Percentiles rank a stretch among this genome's conserved stretches.
Conservation (phyloP, 176 grass and related monocot genomes). For the Oropetium thomaeum region DNA sequence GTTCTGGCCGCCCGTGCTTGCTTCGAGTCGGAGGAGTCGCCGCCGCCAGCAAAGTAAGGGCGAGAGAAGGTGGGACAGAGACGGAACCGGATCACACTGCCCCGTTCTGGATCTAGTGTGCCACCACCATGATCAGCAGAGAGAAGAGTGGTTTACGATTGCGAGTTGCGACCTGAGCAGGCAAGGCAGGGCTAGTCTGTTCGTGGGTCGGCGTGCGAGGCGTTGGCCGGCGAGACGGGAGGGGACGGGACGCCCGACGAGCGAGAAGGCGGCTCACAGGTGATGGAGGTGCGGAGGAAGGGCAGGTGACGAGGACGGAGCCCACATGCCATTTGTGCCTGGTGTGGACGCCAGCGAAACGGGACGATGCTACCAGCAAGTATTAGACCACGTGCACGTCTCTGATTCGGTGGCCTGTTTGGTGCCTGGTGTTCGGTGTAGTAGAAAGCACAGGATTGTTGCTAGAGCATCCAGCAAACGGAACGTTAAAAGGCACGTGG, state of each 20-base stretch:
- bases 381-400: background rate
- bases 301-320: background rate
- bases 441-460: background rate
- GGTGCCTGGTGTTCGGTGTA: background rate
- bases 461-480: background rate
- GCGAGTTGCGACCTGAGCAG: too few species aligned
- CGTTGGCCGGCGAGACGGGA: background rate
- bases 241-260: background rate
- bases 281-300: background rate
- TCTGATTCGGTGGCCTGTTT: background rate
- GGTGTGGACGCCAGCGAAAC: background rate
- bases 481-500: background rate
- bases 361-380: background rate
- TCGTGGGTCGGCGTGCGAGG: background rate
- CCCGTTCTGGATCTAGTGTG: too few species aligned
- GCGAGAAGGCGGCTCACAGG: background rate
- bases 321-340: constrained; percentile 4
- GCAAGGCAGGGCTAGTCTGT: constrained; percentile 17
- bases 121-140: too few species aligned
- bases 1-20: too few species aligned
- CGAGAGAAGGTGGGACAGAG: too few species aligned
- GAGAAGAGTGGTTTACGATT: too few species aligned
- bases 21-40: too few species aligned
- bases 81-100: too few species aligned
- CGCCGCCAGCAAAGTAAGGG: too few species aligned